phyloP scores from a whole-genome alignment of 2,329 filamentous ascomycete species.

The Pseudogymnoascus sp. region DNA sequence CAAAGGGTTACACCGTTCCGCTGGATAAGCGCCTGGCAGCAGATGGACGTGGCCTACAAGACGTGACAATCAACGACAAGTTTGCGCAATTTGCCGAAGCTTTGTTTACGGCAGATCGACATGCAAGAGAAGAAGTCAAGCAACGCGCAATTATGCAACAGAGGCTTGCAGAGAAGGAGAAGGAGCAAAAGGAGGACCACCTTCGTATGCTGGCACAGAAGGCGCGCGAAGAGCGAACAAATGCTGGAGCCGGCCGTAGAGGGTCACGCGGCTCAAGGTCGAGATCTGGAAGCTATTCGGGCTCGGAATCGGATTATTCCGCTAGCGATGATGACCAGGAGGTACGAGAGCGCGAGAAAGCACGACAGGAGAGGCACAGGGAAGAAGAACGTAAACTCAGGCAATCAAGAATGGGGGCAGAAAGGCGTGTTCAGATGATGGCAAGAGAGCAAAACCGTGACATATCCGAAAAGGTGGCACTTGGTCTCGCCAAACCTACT shows the following conservation, averaged over 20 bases:
- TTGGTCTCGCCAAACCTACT: slow-evolving; percentile 91
- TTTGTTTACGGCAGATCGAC: slow-evolving; percentile 86
- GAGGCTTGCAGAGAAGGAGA: slow-evolving; percentile 91
- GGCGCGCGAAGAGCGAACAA: slow-evolving; percentile 73
- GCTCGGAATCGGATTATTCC: slow-evolving; percentile 39
- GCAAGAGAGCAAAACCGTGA: slow-evolving; percentile 93
- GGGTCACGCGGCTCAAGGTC: slow-evolving; percentile 32
- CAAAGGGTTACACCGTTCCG: slow-evolving; percentile 94
- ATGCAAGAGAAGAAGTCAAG: slow-evolving; percentile 91
- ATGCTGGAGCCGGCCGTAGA: slow-evolving; percentile 41
- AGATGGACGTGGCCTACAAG: slow-evolving; percentile 84
- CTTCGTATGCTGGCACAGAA: slow-evolving; percentile 82
- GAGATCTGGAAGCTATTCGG: slow-evolving; percentile 43
- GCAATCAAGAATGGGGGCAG: slow-evolving; percentile 91
- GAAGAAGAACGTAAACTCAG: slow-evolving; percentile 86
- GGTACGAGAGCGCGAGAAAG: slow-evolving; percentile 67
- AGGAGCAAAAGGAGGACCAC: slow-evolving; percentile 87
- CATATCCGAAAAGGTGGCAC: slow-evolving; percentile 92
- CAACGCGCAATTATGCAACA: slow-evolving; percentile 93
- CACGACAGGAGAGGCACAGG: slow-evolving; percentile 67
- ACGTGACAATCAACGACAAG: slow-evolving; percentile 96
- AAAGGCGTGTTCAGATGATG: slow-evolving; percentile 85
- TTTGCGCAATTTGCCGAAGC: slow-evolving; percentile 95
- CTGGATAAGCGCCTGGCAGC: slow-evolving; percentile 92
- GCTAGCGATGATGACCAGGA: slow-evolving; percentile 55